These are phyloP conservation scores for Leccinum truebloodii DNA, from an alignment of 768 basidiomycete genomes.

Conservation along the genomic window DNA sequence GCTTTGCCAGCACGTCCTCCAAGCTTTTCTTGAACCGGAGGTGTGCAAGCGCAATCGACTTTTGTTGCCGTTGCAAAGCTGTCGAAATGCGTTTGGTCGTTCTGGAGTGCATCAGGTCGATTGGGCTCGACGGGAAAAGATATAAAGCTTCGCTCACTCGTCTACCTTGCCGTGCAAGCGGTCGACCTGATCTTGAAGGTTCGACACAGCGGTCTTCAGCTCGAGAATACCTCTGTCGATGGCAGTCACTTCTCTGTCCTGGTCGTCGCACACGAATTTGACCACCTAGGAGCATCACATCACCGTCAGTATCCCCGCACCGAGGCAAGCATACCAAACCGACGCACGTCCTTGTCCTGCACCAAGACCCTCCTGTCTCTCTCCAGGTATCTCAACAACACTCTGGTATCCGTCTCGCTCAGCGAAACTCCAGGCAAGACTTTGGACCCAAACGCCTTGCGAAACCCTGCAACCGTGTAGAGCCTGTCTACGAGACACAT, in stretches of 20 bases:
- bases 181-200: conserved; percentile 68
- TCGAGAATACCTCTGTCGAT: conserved; percentile 84
- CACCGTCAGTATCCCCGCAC: background rate
- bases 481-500: conserved; percentile 55
- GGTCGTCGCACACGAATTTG: conserved; percentile 62
- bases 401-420: conserved; percentile 62
- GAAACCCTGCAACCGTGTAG: conserved; percentile 63
- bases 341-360: conserved; percentile 64
- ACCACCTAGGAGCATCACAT: conserved; percentile 56
- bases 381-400: conserved; percentile 76
- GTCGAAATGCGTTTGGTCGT: conserved; percentile 63
- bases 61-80: conserved; percentile 69
- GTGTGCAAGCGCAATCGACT: conserved; percentile 70
- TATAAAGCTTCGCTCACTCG: conserved; percentile 47
- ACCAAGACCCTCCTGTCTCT: conserved; percentile 70
- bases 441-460: conserved; percentile 50
- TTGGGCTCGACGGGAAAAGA: background rate
- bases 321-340: background rate
- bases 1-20: conserved; percentile 74
- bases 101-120: conserved; percentile 38
- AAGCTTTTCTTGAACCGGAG: conserved; percentile 81
- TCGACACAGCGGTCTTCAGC: conserved; percentile 68
- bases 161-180: conserved; percentile 69
- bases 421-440: conserved; percentile 47
- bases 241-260: conserved; percentile 55